A percentile compares a stretch with the other conserved stretches of the same genome.
Evolutionary conservation across 306 rosid species (phyloP).

Genomic region (Vigna trinervia): DNA sequence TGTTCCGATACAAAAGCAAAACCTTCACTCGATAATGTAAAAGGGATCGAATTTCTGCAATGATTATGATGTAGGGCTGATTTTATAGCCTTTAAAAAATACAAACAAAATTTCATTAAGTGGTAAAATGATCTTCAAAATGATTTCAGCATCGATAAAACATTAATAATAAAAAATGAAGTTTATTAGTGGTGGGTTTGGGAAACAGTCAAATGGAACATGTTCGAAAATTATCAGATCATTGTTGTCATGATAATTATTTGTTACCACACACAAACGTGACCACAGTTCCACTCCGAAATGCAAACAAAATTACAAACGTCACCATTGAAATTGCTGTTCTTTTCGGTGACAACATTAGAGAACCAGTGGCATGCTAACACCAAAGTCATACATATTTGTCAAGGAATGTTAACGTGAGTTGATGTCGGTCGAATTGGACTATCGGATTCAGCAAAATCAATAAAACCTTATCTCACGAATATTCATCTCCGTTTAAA

Average conservation of each 20-base stretch:
- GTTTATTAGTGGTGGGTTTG: background rate
- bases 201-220: background rate
- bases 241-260: background rate
- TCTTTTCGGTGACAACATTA: background rate
- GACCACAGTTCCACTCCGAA: background rate
- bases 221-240: background rate
- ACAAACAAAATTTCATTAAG: background rate
- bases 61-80: background rate
- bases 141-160: background rate
- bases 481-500: background rate
- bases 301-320: conserved; percentile 15
- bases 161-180: background rate
- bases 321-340: background rate
- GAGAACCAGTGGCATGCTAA: background rate
- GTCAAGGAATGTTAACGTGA: background rate
- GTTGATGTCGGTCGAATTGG: background rate
- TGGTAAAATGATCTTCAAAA: background rate
- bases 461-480: background rate
- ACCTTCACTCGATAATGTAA: background rate
- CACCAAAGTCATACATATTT: background rate
- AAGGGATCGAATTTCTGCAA: background rate
- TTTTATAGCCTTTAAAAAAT: background rate
- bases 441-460: background rate
- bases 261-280: background rate
- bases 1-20: background rate